Conservation (phyloP, 345 rosid species). For the Salix purpurea region DNA sequence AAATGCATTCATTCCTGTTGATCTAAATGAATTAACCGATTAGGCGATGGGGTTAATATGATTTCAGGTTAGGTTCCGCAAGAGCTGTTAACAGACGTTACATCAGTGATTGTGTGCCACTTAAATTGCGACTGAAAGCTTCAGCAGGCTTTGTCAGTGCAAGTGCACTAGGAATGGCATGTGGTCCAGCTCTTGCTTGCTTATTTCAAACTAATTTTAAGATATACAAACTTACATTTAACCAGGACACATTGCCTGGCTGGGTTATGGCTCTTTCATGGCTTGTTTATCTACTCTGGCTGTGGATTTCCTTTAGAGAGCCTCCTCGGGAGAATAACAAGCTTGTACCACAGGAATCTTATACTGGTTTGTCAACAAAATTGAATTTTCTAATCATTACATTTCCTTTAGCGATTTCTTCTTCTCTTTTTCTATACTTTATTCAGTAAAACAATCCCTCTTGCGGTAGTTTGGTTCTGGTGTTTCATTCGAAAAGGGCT, state of each 20-base stretch:
- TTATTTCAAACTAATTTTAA: constrained; percentile 75
- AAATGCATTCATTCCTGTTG: too few species aligned
- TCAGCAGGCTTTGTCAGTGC: constrained; percentile 98
- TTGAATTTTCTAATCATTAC: not conserved
- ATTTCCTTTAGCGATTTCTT: too few species aligned
- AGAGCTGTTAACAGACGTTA: constrained; percentile 96
- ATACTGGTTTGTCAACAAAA: constrained; percentile 38
- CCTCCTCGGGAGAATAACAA: constrained; percentile 55
- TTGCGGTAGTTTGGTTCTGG: too few species aligned
- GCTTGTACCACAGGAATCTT: constrained; percentile 32
- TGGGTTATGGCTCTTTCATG: constrained; percentile 94
- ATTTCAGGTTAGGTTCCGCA: constrained; percentile 86
- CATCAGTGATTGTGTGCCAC: constrained; percentile 92
- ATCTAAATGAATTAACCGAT: not conserved
- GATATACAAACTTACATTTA: constrained; percentile 71
- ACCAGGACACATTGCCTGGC: constrained; percentile 82
- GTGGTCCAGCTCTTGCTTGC: constrained; percentile 98
- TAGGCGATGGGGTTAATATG: not conserved
- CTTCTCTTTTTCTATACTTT: too few species aligned
- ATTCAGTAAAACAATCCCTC: too few species aligned
- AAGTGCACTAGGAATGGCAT: constrained; percentile 99
- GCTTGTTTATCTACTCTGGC: constrained; percentile 83
- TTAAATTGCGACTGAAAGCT: constrained; percentile 85
- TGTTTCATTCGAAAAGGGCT: too few species aligned
- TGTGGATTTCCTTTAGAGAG: constrained; percentile 79